Percentiles rank a stretch among this genome's conserved stretches.
These are phyloP conservation scores for Dactylonectria estremocensis DNA, from an alignment of 2,329 filamentous ascomycete species.

Conservation along the genomic window DNA sequence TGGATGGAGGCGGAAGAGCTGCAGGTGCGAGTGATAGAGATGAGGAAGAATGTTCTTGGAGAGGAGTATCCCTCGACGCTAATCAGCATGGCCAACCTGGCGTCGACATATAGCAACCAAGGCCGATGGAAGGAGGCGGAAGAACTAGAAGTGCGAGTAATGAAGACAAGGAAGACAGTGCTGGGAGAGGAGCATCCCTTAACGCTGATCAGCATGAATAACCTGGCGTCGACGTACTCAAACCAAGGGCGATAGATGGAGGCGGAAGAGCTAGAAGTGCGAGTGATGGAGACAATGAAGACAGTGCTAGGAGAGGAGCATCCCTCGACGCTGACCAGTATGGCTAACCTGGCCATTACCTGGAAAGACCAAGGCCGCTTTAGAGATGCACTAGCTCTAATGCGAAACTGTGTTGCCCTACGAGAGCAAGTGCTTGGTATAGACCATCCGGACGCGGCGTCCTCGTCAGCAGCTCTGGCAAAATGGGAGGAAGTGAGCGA, in stretches of 20 bases:
- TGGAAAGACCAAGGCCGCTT: conserved; percentile 5
- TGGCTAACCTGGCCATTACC: conserved; percentile 3
- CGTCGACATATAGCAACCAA: not conserved
- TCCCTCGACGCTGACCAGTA: not conserved
- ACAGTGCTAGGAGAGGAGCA: not conserved
- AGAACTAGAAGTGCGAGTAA: not conserved
- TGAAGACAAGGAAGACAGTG: not conserved
- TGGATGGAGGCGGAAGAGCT: not conserved
- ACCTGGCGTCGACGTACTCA: not conserved
- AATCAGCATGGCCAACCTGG: not conserved
- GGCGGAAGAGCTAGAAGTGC: not conserved
- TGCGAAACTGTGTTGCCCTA: not conserved
- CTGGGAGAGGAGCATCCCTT: not conserved
- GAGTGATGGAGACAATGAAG: not conserved
- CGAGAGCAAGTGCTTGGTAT: no score
- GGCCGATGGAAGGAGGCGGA: conserved; percentile 5
- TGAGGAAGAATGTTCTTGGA: not conserved
- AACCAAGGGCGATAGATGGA: not conserved
- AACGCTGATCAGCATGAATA: conserved; percentile 14
- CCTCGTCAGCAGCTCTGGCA: no score
- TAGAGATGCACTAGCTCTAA: conserved; percentile 1
- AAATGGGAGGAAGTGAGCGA: no score
- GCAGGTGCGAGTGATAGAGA: not conserved
- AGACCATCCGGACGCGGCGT: no score
- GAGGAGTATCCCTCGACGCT: not conserved